These are phyloP conservation scores for Umbellularia californica DNA, from an alignment of 164 flowering plant species.

Conservation along the genomic window DNA sequence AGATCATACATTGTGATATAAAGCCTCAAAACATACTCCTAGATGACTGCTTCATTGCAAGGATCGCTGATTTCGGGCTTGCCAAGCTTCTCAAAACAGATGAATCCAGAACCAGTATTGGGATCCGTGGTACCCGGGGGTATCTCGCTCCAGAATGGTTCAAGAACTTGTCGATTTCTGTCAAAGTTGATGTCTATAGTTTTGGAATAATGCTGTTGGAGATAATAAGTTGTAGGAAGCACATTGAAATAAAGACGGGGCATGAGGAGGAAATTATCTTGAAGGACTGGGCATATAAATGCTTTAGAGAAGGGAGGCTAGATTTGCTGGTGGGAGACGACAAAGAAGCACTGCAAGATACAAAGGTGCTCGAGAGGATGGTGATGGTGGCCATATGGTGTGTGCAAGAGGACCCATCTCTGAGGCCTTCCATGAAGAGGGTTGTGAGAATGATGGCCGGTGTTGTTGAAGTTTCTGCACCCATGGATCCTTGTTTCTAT, in stretches of 20 bases:
- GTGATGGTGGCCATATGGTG: constrained; percentile 46
- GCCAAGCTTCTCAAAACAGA: constrained; percentile 25
- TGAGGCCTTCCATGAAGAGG: constrained; percentile 42
- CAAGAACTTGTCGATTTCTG: constrained; percentile 20
- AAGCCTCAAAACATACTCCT: constrained; percentile 18
- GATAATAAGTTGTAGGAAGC: constrained; percentile 21
- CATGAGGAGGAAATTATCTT: constrained; percentile 6
- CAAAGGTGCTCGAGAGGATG: constrained; percentile 21
- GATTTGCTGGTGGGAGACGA: constrained; percentile 14
- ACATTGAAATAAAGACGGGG: neutral
- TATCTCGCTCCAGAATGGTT: constrained; percentile 37
- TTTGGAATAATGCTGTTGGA: constrained; percentile 27
- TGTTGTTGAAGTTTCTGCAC: constrained; percentile 23
- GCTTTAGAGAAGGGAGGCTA: constrained; percentile 12
- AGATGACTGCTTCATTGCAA: constrained; percentile 8
- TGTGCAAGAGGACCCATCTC: constrained; percentile 39
- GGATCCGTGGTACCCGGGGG: constrained; percentile 13
- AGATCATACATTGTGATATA: constrained; percentile 20
- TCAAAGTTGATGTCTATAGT: constrained; percentile 34
- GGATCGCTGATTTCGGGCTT: constrained; percentile 15
- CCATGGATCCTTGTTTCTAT: constrained; percentile 15
- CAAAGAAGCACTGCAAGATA: constrained; percentile 8
- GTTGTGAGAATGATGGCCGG: constrained; percentile 41
- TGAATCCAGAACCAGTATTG: constrained; percentile 20
- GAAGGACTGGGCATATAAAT: constrained; percentile 24